These are phyloP conservation scores for Torulaspora maleeae DNA, from an alignment of 805 yeast species.

Conservation along the genomic window DNA sequence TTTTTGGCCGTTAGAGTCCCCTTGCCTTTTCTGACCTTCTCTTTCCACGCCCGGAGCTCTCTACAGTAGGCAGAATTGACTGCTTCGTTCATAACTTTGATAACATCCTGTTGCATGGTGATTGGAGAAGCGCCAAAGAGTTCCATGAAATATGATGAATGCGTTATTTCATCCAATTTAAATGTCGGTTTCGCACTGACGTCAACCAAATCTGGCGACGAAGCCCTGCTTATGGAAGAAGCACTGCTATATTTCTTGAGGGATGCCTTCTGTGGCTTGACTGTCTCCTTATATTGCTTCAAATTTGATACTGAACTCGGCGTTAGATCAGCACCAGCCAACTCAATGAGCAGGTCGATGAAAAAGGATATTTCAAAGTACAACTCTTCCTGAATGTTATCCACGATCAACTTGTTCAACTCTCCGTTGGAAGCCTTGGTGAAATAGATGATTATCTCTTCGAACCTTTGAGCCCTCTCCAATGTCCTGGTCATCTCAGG, in stretches of 20 bases:
- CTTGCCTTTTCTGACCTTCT: slow-evolving; percentile 24
- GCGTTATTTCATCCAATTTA: slow-evolving; percentile 50
- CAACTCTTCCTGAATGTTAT: slow-evolving; percentile 24
- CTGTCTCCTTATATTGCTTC: slow-evolving; percentile 38
- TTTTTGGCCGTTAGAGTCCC: slow-evolving; percentile 34
- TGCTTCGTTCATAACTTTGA: slow-evolving; percentile 23
- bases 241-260: slow-evolving; percentile 3
- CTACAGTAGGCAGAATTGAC: slow-evolving; percentile 19
- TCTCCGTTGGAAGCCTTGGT: slow-evolving; percentile 52
- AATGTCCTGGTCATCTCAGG: slow-evolving; percentile 34
- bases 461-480: slow-evolving; percentile 35
- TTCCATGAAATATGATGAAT: slow-evolving; percentile 43
- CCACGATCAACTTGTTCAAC: slow-evolving; percentile 38
- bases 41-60: slow-evolving; percentile 14
- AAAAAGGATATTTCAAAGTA: slow-evolving; percentile 26
- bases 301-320: slow-evolving; percentile 38
- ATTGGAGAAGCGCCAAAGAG: slow-evolving; percentile 48
- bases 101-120: slow-evolving; percentile 52
- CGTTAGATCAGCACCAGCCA: slow-evolving; percentile 16
- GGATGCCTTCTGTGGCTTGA: slow-evolving; percentile 8
- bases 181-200: slow-evolving; percentile 44
- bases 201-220: slow-evolving; percentile 5
- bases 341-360: slow-evolving; percentile 20
- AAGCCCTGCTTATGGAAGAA: neutral
- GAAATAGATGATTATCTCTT: slow-evolving; percentile 49